Evolutionary conservation across 225 moss, liverwort and hornwort genomes (phyloP).

Genomic region (Anthoceros angustus): DNA sequence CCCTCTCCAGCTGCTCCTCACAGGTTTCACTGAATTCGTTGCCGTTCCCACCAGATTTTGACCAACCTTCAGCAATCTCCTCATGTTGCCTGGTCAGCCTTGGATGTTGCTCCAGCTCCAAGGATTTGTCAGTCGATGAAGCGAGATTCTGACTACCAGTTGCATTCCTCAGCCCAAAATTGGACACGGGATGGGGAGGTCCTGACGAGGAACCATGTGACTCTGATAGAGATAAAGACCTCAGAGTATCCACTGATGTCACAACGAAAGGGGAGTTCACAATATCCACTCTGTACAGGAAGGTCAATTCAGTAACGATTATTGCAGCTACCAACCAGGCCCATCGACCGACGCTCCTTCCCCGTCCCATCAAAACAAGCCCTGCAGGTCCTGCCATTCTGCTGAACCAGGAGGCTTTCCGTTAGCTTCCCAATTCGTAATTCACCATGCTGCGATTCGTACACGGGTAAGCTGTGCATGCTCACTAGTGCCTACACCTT

Average conservation of each 20-base stretch:
- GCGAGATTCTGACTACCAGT: not conserved
- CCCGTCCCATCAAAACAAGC: not conserved
- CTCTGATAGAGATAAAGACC: not conserved
- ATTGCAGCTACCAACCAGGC: not conserved
- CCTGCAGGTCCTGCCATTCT: slow-evolving; percentile 2
- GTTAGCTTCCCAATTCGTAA: no score
- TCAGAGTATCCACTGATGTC: not conserved
- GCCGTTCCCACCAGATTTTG: not conserved
- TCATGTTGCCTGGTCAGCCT: no score
- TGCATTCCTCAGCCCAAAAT: not conserved
- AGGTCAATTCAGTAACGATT: not conserved
- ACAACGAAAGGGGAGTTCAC: not conserved
- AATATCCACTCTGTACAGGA: slow-evolving; percentile 3
- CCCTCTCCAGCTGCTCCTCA: slow-evolving; percentile 41
- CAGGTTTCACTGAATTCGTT: slow-evolving; percentile 9
- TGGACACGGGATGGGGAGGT: not conserved
- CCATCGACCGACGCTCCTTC: not conserved
- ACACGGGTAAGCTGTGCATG: no score
- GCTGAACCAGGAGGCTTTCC: not conserved
- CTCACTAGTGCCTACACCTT: no score
- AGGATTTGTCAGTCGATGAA: no score
- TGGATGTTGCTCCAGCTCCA: no score
- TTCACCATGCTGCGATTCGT: no score
- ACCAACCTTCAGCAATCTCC: no score
- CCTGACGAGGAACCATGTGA: not conserved